Evolutionary conservation across 192 early-diverging fungal species (phyloP), one percentile per base, ranked within the genome.

Genomic region (Mortierella claussenii): DNA sequence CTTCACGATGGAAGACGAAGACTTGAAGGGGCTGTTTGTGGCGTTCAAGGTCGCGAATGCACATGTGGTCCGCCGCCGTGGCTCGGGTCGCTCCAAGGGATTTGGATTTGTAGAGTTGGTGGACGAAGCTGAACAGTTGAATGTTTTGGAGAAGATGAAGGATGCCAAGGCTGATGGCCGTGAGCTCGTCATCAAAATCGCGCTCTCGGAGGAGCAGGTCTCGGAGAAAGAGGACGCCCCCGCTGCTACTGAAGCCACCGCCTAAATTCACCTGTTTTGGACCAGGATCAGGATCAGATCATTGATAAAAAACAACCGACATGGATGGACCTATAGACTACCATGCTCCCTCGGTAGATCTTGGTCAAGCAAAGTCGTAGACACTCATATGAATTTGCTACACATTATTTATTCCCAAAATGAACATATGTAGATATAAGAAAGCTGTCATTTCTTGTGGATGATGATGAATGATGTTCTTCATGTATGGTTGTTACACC

Each of bases 101-200:
- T 99, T 92, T 82, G 97, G 96, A 21, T 99, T 99, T 81, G 92
- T 97, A 24, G 94, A 95, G 68, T 85, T 95, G 53, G 85, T 80
- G 23, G 80, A 83, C 68, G 86, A 93, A 56, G 90, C 69, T 13
- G 94, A 96, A 64, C 96, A 97, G 82, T 66, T 82, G 60, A 90
- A 85, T 55, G 90, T 89, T 7, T 60, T 96, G 56, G 83, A 87
- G 26, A 85, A 88, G 49, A 71, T 91, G 45, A 85, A 82, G 61
- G 81, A 80, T 56, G 82, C 86, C 28, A 52, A 74, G 43, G 81
- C 89, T 18, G 92, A 94, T 54, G 93, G 88, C 18, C 85, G 92
- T 64, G 78, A 82, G 9, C 60, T 96, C 48, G 82, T 84, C 60
- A 80, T 94, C 50, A 88, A 86, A 57, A 56, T 91, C 32, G 87